Percentiles rank a stretch among this genome's conserved stretches.
Evolutionary conservation across 306 rosid genomes (phyloP).

Genomic region (Prunus armeniaca): DNA sequence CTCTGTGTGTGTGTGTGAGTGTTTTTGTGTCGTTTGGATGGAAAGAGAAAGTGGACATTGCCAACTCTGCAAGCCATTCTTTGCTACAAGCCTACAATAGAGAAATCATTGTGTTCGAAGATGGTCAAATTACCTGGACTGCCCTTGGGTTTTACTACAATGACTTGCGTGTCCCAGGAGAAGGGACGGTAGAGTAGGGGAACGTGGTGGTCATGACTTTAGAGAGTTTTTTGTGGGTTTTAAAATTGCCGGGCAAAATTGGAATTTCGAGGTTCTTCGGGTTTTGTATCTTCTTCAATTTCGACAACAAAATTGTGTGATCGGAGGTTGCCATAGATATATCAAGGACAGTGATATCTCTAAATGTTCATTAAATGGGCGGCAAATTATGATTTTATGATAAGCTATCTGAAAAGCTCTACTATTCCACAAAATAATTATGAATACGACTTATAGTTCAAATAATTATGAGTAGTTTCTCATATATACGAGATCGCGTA

Average conservation of each 20-base stretch:
- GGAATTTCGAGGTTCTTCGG: constrained; percentile 1
- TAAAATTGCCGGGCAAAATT: not conserved
- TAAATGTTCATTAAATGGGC: not conserved
- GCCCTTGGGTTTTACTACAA: not conserved
- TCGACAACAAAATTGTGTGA: not conserved
- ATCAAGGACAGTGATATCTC: constrained; percentile 12
- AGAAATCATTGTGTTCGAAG: constrained; percentile 35
- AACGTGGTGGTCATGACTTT: not conserved
- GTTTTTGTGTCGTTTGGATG: not conserved
- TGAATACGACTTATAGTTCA: not conserved
- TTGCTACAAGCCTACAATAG: not conserved
- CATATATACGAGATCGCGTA: no score
- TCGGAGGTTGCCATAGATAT: not conserved
- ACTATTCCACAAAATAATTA: not conserved
- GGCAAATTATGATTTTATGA: not conserved
- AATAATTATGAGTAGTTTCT: no score
- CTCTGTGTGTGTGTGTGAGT: not conserved
- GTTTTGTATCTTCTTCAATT: not conserved
- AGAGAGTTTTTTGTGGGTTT: not conserved
- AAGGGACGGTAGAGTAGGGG: no score
- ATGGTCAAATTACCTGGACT: not conserved
- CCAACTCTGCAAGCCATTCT: constrained; percentile 96
- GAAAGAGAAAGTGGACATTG: constrained; percentile 42
- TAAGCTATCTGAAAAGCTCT: not conserved
- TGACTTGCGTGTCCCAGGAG: not conserved